Percentiles rank a stretch among this genome's conserved stretches.
phyloP scores from a whole-genome alignment of 257 asterid genomes.

The Capsicum rhomboideum region DNA sequence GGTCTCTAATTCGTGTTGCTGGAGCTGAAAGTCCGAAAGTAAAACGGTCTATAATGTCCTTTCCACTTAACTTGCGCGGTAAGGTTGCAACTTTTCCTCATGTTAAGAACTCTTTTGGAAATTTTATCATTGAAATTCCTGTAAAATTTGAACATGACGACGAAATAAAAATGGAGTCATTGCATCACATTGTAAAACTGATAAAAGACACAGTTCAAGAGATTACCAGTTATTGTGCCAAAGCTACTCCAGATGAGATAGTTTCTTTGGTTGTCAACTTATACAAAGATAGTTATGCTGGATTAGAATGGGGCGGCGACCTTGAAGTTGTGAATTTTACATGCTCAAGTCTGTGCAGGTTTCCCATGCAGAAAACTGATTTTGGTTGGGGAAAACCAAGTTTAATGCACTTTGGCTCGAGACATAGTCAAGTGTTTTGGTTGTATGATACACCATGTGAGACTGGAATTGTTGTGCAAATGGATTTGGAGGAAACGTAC shows the following conservation, averaged over 20 bases:
- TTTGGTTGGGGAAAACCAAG: neutral
- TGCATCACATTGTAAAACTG: neutral
- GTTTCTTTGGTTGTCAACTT: neutral
- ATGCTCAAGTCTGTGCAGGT: neutral
- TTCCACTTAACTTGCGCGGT: conserved; percentile 4
- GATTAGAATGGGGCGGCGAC: neutral
- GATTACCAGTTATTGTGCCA: neutral
- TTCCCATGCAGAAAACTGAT: neutral
- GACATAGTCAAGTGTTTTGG: neutral
- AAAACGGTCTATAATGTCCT: neutral
- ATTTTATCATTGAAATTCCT: neutral
- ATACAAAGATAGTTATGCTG: neutral
- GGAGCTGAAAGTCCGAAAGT: neutral
- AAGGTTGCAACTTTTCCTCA: neutral
- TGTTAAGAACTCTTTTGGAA: neutral
- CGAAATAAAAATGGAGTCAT: neutral
- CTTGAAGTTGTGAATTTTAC: neutral
- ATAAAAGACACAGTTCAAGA: neutral
- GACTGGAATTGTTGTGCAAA: neutral
- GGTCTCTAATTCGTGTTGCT: neutral
- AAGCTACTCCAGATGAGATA: neutral
- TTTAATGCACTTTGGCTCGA: neutral
- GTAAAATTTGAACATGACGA: neutral
- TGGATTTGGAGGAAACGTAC: neutral
- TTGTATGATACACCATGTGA: neutral